These are phyloP conservation scores for Malassezia japonica DNA, from an alignment of 1,284 basidiomycete genomes.

Conservation along the genomic window DNA sequence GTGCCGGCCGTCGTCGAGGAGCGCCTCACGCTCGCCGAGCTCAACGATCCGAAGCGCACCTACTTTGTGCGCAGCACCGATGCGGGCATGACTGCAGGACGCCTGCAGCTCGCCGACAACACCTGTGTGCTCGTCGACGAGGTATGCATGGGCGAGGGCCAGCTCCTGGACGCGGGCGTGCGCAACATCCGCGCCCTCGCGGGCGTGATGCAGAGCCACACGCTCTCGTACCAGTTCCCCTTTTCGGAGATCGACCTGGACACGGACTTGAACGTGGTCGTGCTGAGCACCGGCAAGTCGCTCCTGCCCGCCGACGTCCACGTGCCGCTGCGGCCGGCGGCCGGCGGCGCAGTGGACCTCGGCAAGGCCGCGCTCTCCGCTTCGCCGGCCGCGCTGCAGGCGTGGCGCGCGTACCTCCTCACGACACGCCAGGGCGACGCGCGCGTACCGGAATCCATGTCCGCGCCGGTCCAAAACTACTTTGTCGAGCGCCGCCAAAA, in stretches of 20 bases:
- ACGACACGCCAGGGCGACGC: slow-evolving; percentile 22
- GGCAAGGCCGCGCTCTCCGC: slow-evolving; percentile 14
- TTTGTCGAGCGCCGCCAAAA: slow-evolving; percentile 30
- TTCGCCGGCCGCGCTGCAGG: slow-evolving; percentile 11
- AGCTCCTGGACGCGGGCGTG: slow-evolving; percentile 55
- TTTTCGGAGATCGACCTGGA: slow-evolving; percentile 65
- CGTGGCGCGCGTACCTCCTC: slow-evolving; percentile 21
- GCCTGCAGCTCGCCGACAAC: slow-evolving; percentile 62
- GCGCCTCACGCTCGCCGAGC: slow-evolving; percentile 44
- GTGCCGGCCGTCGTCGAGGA: slow-evolving; percentile 56
- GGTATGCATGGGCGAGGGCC: slow-evolving; percentile 59
- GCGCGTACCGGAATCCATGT: slow-evolving; percentile 31
- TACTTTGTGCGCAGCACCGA: slow-evolving; percentile 56
- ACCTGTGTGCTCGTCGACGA: slow-evolving; percentile 62
- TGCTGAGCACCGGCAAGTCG: slow-evolving; percentile 59
- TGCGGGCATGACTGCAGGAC: slow-evolving; percentile 65
- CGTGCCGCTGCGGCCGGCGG: slow-evolving; percentile 17
- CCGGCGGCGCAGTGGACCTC: slow-evolving; percentile 1
- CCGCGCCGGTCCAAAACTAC: slow-evolving; percentile 35
- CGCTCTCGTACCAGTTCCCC: slow-evolving; percentile 68
- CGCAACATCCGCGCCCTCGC: slow-evolving; percentile 63
- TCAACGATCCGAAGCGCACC: slow-evolving; percentile 53
- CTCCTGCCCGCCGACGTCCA: slow-evolving; percentile 46
- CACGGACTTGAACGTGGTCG: slow-evolving; percentile 61
- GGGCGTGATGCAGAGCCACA: slow-evolving; percentile 60